A percentile compares a stretch with the other conserved stretches of the same genome.
phyloP scores from a whole-genome alignment of 148 eudicot species.

The Nepenthes gracilis region DNA sequence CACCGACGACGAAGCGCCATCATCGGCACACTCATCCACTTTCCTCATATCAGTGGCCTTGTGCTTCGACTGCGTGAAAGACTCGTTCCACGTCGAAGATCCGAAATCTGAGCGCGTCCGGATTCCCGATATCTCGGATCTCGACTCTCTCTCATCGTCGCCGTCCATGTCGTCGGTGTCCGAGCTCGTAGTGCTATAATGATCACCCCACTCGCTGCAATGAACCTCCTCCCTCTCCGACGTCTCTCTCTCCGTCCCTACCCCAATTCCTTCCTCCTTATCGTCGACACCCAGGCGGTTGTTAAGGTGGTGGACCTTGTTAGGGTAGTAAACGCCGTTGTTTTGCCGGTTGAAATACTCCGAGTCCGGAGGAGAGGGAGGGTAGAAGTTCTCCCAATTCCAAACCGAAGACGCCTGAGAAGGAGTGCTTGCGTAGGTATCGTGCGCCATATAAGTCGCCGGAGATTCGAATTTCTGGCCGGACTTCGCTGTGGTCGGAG shows the following conservation, averaged over 20 bases:
- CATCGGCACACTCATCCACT: constrained; percentile 28
- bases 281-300: constrained; percentile 27
- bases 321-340: constrained; percentile 7
- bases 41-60: constrained; percentile 16
- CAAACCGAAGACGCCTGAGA: constrained; percentile 83
- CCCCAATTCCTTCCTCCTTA: constrained; percentile 12
- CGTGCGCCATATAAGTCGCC: constrained; percentile 33
- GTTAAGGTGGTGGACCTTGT: neutral
- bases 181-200: constrained; percentile 52
- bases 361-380: constrained; percentile 82
- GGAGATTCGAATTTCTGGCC: constrained; percentile 14
- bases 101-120: constrained; percentile 45
- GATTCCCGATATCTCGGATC: constrained; percentile 49
- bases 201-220: constrained; percentile 97
- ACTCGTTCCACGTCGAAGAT: constrained; percentile 33
- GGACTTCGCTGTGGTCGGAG: constrained; percentile 16
- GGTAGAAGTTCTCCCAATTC: constrained; percentile 95
- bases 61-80: constrained; percentile 13
- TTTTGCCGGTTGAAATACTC: constrained; percentile 38
- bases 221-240: constrained; percentile 82
- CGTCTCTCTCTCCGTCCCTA: constrained; percentile 12
- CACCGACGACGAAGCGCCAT: constrained; percentile 40
- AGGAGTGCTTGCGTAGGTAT: constrained; percentile 33
- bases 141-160: constrained; percentile 43
- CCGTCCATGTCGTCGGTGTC: constrained; percentile 29